Evolutionary conservation across 2,329 filamentous ascomycete genomes (phyloP), one percentile per base, ranked within the genome.

Genomic region (Botryotinia calthae): DNA sequence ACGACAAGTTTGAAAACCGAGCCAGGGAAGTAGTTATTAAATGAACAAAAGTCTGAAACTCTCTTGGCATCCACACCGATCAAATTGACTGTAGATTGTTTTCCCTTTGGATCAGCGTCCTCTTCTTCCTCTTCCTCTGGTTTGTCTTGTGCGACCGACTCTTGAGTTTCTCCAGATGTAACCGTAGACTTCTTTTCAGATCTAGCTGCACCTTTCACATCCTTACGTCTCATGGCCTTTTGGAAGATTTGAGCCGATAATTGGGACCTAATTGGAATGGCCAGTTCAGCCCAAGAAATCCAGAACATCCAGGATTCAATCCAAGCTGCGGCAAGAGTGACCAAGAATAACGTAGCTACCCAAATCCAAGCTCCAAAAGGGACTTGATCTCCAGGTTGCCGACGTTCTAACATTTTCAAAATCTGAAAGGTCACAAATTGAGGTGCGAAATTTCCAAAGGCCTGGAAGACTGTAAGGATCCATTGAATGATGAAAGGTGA

Each of bases 161-260:
- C 81, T 1, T 77, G 61, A 16, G 81, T 78, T 3, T 42, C 37
- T 37, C 62, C 56, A 12, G 74, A 58, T n/a, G 73, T 61, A 40
- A 73, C 64, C 80, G 80, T 73, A 14, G 77, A 77, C n/a, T 79
- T 78, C 48, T 83, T 82, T 66, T 84, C 84, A 62, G 81, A 85
- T 78, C 87, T 89, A 51, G 84, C 78, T 10, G 79, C 85, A 18
- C 88, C 87, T 79, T 94, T 93, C 58, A 93, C 88, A 80, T 95
- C 93, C 80, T 95, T 95, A 66, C 90, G 87, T 61, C 90, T 87
- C 85, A 94, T 89, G 0, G 91, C 88, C 80, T 96, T 96, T 74
- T 90, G 87, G 77, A 95, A 95, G 25, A 95, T 87, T 12, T 94
- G 84, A 0, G 91, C 87, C 2, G 91, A 89, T 2, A 96, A 83